Evolutionary conservation across 1,139 yeast genomes (phyloP).

Genomic region (Candida tropicalis): DNA sequence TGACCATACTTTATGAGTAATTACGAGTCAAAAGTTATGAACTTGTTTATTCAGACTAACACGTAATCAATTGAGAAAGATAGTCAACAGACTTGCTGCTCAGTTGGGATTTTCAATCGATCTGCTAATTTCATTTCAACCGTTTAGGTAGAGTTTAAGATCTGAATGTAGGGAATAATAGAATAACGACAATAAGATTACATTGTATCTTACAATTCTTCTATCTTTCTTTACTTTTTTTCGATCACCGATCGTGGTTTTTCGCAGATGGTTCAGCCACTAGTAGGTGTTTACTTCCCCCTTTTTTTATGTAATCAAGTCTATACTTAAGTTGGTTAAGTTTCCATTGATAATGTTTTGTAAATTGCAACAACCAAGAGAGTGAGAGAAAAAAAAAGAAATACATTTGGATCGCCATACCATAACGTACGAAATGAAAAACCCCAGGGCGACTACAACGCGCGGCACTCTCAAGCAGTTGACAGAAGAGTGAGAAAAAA

Average conservation of each 20-base stretch:
- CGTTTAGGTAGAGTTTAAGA: constrained; percentile 1
- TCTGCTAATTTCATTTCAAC: constrained; percentile 1
- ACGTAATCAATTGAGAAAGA: not conserved
- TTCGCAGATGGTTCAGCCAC: no score
- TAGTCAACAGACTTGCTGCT: not conserved
- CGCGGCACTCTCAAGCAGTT: no score
- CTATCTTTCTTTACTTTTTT: not conserved
- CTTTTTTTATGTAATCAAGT: not conserved
- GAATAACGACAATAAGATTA: not conserved
- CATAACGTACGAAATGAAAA: no score
- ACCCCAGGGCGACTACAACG: no score
- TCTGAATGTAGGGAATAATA: not conserved
- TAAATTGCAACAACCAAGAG: not conserved
- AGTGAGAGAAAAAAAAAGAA: no score
- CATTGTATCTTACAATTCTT: not conserved
- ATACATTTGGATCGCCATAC: no score
- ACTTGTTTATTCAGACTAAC: not conserved
- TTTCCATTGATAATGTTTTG: constrained; percentile 1
- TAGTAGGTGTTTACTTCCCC: not conserved
- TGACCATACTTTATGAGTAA: not conserved
- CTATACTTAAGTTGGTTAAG: not conserved
- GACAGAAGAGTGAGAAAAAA: no score
- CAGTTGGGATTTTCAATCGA: not conserved
- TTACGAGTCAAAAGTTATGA: not conserved
- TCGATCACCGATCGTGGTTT: not conserved